Evolutionary conservation across 805 yeast species (phyloP), one percentile per base, ranked within the genome.

Genomic region (Candida jianshihensis): DNA sequence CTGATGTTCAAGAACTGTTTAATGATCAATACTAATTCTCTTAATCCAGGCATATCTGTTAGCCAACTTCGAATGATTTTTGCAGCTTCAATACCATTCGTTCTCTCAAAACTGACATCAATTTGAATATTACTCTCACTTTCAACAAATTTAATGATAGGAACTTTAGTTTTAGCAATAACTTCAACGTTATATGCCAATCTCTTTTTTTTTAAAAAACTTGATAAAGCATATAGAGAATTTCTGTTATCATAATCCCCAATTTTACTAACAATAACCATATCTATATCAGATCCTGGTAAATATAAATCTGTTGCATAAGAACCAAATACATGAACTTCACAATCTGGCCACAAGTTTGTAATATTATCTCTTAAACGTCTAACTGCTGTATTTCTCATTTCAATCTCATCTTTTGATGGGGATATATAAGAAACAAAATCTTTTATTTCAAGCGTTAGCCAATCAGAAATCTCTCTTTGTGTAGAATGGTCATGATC

Each of bases 221-320:
- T 75, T 2, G 95, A 78, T 10, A 90, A 64, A 48, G 78, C 79
- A 54, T 80, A 88, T 31, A 90, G 60, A 18, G 74, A 64, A n/a
- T 76, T 68, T 52, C 85, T 73, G 39, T 70, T 73, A 48, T 75
- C 87, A 36, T 64, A 64, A 47, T 73, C 72, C 3, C 80, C 78
- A 12, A 64, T 60, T 14, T 68, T 60, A 17, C 95, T 81, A 4
- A 80, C 66, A 18, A 90, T 73, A 31, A 89, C 97, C 78, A 92
- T 80, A 59, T 90, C 98, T 22, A 90, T 87, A 66, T 90, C 98
- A 0, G 96, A 86, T 2, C 95, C 95, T 0, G 97, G 97, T 14
- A 90, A 66, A 53, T 88, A 90, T 42, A 90, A 63, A 53, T 89
- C 96, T 0, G 97, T 89, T 0, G 97, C 96, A 57, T 75, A 84